Conservation (phyloP, 345 rosid species). For the Acer campestre region DNA sequence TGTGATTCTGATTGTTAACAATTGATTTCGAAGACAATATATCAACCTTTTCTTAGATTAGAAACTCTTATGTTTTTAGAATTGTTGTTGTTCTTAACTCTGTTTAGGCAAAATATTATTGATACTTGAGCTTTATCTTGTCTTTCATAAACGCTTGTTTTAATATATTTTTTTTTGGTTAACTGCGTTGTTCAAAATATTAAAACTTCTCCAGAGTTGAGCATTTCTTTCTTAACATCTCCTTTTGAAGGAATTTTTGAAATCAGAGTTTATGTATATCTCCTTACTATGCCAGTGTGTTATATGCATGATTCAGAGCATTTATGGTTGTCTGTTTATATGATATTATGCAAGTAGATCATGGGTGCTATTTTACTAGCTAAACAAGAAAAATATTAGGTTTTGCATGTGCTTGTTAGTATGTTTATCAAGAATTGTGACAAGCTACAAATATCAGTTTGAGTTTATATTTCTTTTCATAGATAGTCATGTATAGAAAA, state of each 20-base stretch:
- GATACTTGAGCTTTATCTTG: not conserved
- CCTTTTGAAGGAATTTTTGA: not conserved
- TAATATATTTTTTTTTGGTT: not conserved
- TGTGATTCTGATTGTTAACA: not conserved
- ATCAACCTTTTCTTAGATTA: not conserved
- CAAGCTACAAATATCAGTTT: not conserved
- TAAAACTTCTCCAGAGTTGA: not conserved
- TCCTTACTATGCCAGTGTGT: not conserved
- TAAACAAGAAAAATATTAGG: not conserved
- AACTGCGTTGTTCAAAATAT: not conserved
- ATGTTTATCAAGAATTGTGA: not conserved
- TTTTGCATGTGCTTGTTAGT: not conserved
- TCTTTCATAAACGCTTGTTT: not conserved
- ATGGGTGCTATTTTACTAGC: not conserved
- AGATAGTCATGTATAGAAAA: not conserved
- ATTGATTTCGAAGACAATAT: not conserved
- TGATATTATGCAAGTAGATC: not conserved
- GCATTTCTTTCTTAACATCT: not conserved
- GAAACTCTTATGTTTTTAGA: not conserved
- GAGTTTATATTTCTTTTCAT: not conserved
- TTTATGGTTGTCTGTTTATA: not conserved
- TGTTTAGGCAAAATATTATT: not conserved
- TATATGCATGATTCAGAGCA: not conserved
- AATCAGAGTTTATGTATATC: not conserved
- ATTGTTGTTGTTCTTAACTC: not conserved